A percentile compares a stretch with the other conserved stretches of the same genome.
Evolutionary conservation across 139 green algal species (phyloP).

Genomic region (Closterium sp.): DNA sequence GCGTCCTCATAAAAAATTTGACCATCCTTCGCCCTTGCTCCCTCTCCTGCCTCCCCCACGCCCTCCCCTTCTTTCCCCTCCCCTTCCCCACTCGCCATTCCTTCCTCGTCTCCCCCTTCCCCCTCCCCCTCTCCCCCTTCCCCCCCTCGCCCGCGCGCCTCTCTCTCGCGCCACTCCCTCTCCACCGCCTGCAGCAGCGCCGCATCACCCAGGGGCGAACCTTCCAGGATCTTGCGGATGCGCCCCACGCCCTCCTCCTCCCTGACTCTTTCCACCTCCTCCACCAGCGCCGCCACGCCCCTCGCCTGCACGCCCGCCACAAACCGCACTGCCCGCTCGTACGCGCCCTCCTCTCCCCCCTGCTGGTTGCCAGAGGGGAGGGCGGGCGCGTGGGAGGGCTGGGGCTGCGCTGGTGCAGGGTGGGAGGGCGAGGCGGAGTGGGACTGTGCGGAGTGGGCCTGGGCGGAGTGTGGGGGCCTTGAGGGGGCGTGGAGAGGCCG

Average conservation of each 20-base stretch:
- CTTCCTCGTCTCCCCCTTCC: not conserved
- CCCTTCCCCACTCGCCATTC: not conserved
- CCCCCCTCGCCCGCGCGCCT: not conserved
- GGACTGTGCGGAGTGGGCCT: too few relatives aligned
- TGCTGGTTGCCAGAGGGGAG: not conserved
- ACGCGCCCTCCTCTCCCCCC: not conserved
- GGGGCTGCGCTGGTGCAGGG: not conserved
- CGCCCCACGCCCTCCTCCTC: slow-evolving; percentile 2
- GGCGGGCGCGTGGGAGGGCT: too few relatives aligned
- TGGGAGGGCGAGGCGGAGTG: too few relatives aligned
- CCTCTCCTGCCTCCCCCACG: too few relatives aligned
- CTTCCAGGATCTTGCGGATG: not conserved
- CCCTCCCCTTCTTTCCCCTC: too few relatives aligned
- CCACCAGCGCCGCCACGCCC: not conserved
- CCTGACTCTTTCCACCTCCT: not conserved
- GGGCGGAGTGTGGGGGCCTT: not conserved
- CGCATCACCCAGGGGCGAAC: not conserved
- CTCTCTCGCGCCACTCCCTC: not conserved
- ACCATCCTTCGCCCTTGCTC: too few relatives aligned
- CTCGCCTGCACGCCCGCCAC: not conserved
- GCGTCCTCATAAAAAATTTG: too few relatives aligned
- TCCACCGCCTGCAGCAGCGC: not conserved
- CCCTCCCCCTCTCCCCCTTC: not conserved
- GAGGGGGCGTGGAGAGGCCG: not conserved
- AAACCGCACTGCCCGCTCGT: not conserved